Base-by-base conservation (phyloP, 768 basidiomycete genomes). In the Boletus vinaceobasis region DNA sequence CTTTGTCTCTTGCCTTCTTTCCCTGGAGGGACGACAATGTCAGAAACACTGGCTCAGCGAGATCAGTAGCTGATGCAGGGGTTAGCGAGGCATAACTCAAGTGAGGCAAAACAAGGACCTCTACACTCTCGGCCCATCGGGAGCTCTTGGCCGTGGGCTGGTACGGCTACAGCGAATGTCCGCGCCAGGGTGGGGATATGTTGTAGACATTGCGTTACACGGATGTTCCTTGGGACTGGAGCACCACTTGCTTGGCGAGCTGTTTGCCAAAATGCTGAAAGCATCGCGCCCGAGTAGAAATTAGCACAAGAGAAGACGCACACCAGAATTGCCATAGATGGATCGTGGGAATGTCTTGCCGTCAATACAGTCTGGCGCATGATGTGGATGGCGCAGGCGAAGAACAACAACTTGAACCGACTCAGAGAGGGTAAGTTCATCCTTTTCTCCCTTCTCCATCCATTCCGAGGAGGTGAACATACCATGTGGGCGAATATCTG, bases 21-120 rank as follows among this genome's bases (percentile, higher is more conserved):
- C 75, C 72, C 36, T 74, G 64, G 15, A 87, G 78, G 46, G 79
- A 77, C 4, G 85, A 83, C 57, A 91, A 71, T n/a, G 79, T 73
- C 10, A 90, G 73, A 55, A 80, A 84, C 13, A 88, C 71, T 17
- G 87, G 86, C 48, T 73, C 64, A 8, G 65, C 51, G 19, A 76
- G 51, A 29, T 78, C 74, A 26, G 67, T 40, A 14, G 64, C 82
- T 83, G 55, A 21, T 13, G 23, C 19, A 15, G 32, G 32, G 4
- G 51, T 63, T 6, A 66, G 58, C 19, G 15, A 19, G 50, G 38
- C 29, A 51, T 32, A 50, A 36, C 26, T 38, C 36, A 6, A 50
- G 63, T 43, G 39, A 29, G 53, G 44, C 47, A 37, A 19, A 29
- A 27, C 56, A 58, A n/a, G 17, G 13, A 63, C 68, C 60, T 63